phyloP scores from a whole-genome alignment of 164 flowering plant species.

The Chimonanthus praecox region DNA sequence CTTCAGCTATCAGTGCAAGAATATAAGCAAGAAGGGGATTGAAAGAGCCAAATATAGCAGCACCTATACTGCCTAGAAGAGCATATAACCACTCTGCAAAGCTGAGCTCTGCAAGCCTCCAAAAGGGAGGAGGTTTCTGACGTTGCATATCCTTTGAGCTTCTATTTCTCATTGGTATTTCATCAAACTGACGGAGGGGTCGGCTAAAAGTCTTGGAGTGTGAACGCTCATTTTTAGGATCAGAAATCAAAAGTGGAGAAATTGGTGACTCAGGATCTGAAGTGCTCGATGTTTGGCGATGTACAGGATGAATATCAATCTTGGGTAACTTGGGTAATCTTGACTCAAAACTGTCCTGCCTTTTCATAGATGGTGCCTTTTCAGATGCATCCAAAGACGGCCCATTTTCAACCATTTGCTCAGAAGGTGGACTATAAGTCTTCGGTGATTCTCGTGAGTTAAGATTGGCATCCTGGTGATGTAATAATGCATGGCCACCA shows the following conservation, averaged over 20 bases:
- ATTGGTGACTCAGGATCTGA: slow-evolving; percentile 97
- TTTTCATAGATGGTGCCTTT: slow-evolving; percentile 68
- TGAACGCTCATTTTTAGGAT: slow-evolving; percentile 90
- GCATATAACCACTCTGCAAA: slow-evolving; percentile 98
- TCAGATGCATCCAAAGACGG: slow-evolving; percentile 39
- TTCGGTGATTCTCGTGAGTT: slow-evolving; percentile 75
- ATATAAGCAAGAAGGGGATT: slow-evolving; percentile 97
- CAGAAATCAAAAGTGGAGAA: slow-evolving; percentile 92
- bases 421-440: slow-evolving; percentile 67
- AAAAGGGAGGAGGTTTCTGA: slow-evolving; percentile 66
- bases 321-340: slow-evolving; percentile 84
- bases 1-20: slow-evolving; percentile 61
- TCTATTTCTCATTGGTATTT: slow-evolving; percentile 32
- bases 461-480: slow-evolving; percentile 39
- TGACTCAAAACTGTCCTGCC: slow-evolving; percentile 97
- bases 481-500: slow-evolving; percentile 40
- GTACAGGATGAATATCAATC: slow-evolving; percentile 68
- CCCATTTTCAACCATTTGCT: slow-evolving; percentile 72
- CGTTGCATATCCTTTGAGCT: slow-evolving; percentile 37
- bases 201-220: slow-evolving; percentile 97
- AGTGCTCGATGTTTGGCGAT: slow-evolving; percentile 42
- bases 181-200: slow-evolving; percentile 59
- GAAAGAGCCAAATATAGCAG: slow-evolving; percentile 95
- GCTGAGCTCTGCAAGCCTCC: slow-evolving; percentile 94
- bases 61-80: slow-evolving; percentile 87